Percentiles rank a stretch among this genome's conserved stretches.
Conservation (phyloP, 352 stramenopile species). For the Globisporangium cylindrosporum region DNA sequence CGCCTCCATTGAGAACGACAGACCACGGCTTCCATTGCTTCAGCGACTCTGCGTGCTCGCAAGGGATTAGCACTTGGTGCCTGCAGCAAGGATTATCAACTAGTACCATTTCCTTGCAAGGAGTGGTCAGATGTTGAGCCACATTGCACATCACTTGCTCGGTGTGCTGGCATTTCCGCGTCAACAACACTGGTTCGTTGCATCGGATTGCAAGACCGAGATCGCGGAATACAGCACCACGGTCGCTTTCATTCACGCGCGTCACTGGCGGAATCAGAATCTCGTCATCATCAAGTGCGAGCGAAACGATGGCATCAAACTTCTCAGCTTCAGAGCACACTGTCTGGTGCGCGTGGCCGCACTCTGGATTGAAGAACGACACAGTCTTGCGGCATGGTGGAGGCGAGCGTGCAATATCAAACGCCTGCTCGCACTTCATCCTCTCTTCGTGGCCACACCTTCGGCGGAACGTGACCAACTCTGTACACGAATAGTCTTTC, state of each 20-base stretch:
- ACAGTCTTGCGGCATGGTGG: slow-evolving; percentile 47
- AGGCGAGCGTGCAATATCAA: slow-evolving; percentile 50
- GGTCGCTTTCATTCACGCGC: slow-evolving; percentile 29
- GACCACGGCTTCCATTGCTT: slow-evolving; percentile 53
- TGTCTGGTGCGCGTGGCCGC: slow-evolving; percentile 53
- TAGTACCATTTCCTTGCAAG: slow-evolving; percentile 33
- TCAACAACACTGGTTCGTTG: slow-evolving; percentile 27
- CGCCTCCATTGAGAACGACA: neutral
- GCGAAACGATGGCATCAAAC: slow-evolving; percentile 10
- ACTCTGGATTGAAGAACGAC: slow-evolving; percentile 59
- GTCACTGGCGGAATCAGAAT: slow-evolving; percentile 21
- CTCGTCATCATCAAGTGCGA: slow-evolving; percentile 10
- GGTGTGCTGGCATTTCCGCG: slow-evolving; percentile 42
- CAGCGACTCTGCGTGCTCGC: slow-evolving; percentile 27
- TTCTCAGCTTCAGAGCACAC: slow-evolving; percentile 44
- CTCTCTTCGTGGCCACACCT: slow-evolving; percentile 56
- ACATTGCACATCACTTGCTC: slow-evolving; percentile 48
- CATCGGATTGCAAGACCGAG: slow-evolving; percentile 51
- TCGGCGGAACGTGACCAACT: slow-evolving; percentile 55
- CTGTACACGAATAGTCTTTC: slow-evolving; percentile 68
- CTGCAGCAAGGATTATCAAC: slow-evolving; percentile 39
- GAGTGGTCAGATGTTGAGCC: slow-evolving; percentile 26
- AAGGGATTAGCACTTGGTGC: slow-evolving; percentile 42
- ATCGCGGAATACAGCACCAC: slow-evolving; percentile 28
- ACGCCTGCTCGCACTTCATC: slow-evolving; percentile 63